Base-by-base conservation (phyloP, 2,329 filamentous ascomycete genomes). In the Epichloe sibirici region DNA sequence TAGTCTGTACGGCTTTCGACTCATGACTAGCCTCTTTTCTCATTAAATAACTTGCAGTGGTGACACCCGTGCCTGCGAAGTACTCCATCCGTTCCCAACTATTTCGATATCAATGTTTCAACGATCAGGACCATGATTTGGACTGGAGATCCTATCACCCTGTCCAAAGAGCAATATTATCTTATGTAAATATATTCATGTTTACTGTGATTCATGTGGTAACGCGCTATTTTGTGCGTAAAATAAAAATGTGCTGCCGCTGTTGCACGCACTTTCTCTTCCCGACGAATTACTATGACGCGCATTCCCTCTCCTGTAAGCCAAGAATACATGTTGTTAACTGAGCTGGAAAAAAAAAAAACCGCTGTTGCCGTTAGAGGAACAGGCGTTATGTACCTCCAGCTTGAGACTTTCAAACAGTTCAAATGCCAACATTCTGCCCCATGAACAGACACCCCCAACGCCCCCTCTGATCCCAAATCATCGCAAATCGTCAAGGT, bases 231-330 rank as follows among this genome's bases (percentile, higher is more conserved):
- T 31, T 49, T 37, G 28, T 46, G 40, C 47, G 40, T 35, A 39
- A 52, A n/a, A 49, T 21, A 37, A 45, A 45, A 25, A 53, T 48
- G 42, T 37, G 49, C 37, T 46, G n/a, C 28, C 49, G 49, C 49
- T 51, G 44, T 47, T 47, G 44, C n/a, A 43, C 17, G 48, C 39
- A 42, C 7, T 21, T 50, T 34, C 34, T 9, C 31, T 38, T 37
- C 23, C 21, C 34, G 21, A 37, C 11, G 34, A 28, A 8, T 28
- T 39, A 17, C 42, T 39, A n/a, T 43, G 23, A 25, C 49, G 31
- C 8, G 39, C 31, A 15, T 28, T 17, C n/a, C 34, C 37, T 21
- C 17, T 50, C 4, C 31, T 37, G 28, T 7, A 25, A 45, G 17
- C 17, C 40, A 9, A 11, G 31, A 3, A 25, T 12, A 9, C n/a